Evolutionary conservation across 1,284 basidiomycete species (phyloP).

Genomic region (Phlebopus sp.): DNA sequence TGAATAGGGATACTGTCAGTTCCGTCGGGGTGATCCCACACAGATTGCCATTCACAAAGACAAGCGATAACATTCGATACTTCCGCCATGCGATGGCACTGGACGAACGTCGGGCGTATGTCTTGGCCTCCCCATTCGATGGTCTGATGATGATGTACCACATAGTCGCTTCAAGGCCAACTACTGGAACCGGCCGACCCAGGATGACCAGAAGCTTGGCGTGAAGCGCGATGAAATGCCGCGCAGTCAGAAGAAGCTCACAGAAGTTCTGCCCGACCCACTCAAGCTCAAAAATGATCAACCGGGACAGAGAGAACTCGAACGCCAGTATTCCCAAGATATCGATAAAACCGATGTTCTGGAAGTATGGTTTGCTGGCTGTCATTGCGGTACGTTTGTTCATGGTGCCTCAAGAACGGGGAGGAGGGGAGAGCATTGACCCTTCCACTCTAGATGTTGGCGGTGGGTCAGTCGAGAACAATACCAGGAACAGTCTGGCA

Average conservation of each 20-base stretch:
- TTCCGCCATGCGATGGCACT: conserved; percentile 57
- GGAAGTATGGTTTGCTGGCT: conserved; percentile 56
- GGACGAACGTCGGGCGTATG: conserved; percentile 49
- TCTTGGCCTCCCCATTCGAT: not conserved
- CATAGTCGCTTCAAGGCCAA: conserved; percentile 47
- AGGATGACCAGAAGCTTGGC: conserved; percentile 36
- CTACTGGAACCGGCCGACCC: conserved; percentile 37
- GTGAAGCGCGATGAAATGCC: conserved; percentile 47
- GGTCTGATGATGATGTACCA: not conserved
- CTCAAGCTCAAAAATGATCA: conserved; percentile 6
- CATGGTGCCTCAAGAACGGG: not conserved
- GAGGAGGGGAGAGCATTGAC: too few species aligned
- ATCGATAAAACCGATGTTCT: conserved; percentile 33
- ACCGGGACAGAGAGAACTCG: conserved; percentile 21
- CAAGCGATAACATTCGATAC: conserved; percentile 43
- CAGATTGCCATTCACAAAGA: conserved; percentile 49
- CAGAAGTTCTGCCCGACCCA: conserved; percentile 2
- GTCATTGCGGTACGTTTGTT: conserved; percentile 33
- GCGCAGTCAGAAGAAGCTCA: conserved; percentile 15
- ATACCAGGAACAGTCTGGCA: conserved; percentile 41
- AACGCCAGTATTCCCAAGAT: conserved; percentile 14
- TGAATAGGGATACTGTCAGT: conserved; percentile 55
- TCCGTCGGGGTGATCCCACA: conserved; percentile 59
- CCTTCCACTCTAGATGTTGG: conserved; percentile 40
- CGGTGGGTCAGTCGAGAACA: conserved; percentile 46